A percentile compares a stretch with the other conserved stretches of the same genome.
Evolutionary conservation across 1,139 yeast species (phyloP).

Genomic region (Zhuliangozyma parablackwelliae): DNA sequence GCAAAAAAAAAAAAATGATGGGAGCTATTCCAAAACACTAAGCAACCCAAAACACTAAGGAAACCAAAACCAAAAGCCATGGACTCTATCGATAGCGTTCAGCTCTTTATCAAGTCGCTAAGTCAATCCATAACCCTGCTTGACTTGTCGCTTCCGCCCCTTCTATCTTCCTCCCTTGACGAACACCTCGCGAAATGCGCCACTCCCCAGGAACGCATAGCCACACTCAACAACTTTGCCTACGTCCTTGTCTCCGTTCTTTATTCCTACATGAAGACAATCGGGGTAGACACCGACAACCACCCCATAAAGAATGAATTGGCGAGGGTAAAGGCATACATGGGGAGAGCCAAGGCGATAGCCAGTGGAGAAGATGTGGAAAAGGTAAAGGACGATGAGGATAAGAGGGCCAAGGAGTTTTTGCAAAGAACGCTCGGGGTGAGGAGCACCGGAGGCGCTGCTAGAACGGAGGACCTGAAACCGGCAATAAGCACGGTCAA

Average conservation of each 20-base stretch:
- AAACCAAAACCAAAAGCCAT: constrained; percentile 16
- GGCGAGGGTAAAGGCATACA: constrained; percentile 62
- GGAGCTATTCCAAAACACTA: no score
- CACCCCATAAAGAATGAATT: constrained; percentile 72
- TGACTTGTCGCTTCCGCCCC: constrained; percentile 26
- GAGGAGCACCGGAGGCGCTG: constrained; percentile 26
- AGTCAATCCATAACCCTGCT: constrained; percentile 30
- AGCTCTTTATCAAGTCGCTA: constrained; percentile 20
- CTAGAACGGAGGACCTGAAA: constrained; percentile 20
- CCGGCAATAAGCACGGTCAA: constrained; percentile 60
- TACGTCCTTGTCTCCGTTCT: constrained; percentile 44
- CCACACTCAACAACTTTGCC: constrained; percentile 36
- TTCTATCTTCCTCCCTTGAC: constrained; percentile 31
- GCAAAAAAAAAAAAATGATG: no score
- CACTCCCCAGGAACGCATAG: constrained; percentile 31
- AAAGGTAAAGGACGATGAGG: constrained; percentile 13
- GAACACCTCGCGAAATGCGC: constrained; percentile 25
- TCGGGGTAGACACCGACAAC: constrained; percentile 52
- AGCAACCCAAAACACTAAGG: no score
- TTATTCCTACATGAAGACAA: constrained; percentile 56
- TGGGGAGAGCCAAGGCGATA: constrained; percentile 54
- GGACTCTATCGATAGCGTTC: constrained; percentile 40
- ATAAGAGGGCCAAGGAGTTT: constrained; percentile 35
- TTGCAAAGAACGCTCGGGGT: constrained; percentile 45
- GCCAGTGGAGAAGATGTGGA: constrained; percentile 19